A percentile compares a stretch with the other conserved stretches of the same genome.
Conservation (phyloP, 257 asterid species). For the Jacaranda copaia region DNA sequence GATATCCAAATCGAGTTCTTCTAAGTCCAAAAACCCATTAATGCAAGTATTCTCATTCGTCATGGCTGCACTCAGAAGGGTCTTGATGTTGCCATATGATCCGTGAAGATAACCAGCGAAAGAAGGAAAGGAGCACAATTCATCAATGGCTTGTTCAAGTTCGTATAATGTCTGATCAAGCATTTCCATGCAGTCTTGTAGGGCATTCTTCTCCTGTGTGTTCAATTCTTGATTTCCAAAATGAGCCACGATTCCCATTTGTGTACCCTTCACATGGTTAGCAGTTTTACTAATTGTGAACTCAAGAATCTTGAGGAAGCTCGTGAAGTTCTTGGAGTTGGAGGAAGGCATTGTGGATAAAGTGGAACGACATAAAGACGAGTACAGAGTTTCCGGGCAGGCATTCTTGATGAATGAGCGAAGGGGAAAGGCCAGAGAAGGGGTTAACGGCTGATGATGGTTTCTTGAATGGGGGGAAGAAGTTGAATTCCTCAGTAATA, state of each 20-base stretch:
- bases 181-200: conserved; percentile 64
- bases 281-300: conserved; percentile 46
- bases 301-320: conserved; percentile 40
- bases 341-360: conserved; percentile 35
- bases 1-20: conserved; percentile 31
- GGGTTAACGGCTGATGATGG: conserved; percentile 10
- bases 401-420: conserved; percentile 52
- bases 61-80: conserved; percentile 78
- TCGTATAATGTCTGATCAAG: conserved; percentile 65
- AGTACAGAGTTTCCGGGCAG: conserved; percentile 52
- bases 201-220: conserved; percentile 51
- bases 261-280: conserved; percentile 35
- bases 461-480: conserved; percentile 24
- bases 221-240: conserved; percentile 47
- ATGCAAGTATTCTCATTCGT: conserved; percentile 74
- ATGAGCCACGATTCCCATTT: conserved; percentile 24
- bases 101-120: conserved; percentile 31
- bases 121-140: conserved; percentile 39
- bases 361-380: conserved; percentile 52
- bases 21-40: conserved; percentile 66
- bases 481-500: conserved; percentile 31
- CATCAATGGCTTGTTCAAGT: conserved; percentile 49
- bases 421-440: neutral
- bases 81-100: conserved; percentile 55
- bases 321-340: conserved; percentile 37